Conservation (phyloP, 1,284 basidiomycete species). For the Sutorius eximius region DNA sequence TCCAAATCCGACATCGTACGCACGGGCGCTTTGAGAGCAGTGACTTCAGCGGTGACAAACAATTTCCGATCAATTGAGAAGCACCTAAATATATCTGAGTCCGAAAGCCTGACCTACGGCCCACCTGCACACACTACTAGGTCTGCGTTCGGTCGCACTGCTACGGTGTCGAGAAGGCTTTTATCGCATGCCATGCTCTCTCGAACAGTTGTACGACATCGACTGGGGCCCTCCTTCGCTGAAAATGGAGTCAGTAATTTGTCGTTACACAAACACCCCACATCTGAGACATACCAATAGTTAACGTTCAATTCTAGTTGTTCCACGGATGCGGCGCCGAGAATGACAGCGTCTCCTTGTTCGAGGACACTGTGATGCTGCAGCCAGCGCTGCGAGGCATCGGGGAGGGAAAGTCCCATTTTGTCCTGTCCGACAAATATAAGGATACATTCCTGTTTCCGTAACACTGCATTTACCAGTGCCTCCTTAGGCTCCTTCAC, state of each 20-base stretch:
- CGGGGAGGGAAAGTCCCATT: conserved; percentile 10
- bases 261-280: neutral
- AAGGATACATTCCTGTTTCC: neutral
- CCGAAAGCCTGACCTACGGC: neutral
- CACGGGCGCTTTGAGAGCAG: neutral
- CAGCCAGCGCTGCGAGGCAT: conserved; percentile 33
- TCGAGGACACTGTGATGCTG: conserved; percentile 34
- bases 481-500: conserved; percentile 15
- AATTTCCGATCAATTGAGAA: neutral
- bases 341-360: conserved; percentile 32
- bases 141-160: neutral
- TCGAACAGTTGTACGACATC: conserved; percentile 45
- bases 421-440: conserved; percentile 8
- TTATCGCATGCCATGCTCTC: conserved; percentile 30
- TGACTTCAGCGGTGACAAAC: neutral
- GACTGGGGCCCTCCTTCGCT: conserved; percentile 52
- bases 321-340: conserved; percentile 29
- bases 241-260: conserved; percentile 16
- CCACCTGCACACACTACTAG: neutral
- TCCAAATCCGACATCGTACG: neutral
- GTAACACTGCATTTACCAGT: neutral
- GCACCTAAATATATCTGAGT: neutral
- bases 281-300: conserved; percentile 13
- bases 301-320: conserved; percentile 29
- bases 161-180: conserved; percentile 7